phyloP scores from a whole-genome alignment of 1,284 basidiomycete species.

The Prillingera fragicola region DNA sequence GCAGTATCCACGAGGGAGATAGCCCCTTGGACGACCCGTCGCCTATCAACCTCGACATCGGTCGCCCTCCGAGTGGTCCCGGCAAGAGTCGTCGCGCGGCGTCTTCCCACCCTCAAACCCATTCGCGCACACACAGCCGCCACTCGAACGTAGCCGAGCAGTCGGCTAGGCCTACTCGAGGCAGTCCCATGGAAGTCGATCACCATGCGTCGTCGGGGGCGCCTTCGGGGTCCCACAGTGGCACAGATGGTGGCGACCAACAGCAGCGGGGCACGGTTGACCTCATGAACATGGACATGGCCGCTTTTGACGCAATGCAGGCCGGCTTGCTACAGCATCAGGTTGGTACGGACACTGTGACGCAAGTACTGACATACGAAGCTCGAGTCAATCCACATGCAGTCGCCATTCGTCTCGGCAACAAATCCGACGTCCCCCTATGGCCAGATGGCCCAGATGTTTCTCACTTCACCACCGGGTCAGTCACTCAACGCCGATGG shows the following conservation, averaged over 20 bases:
- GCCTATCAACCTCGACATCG: conserved; percentile 15
- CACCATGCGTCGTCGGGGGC: too few species aligned
- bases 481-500: conserved; percentile 5
- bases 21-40: conserved; percentile 17
- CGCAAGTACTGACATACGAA: too few species aligned
- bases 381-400: conserved; percentile 48
- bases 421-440: conserved; percentile 32
- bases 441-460: conserved; percentile 34
- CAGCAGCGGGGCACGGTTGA: too few species aligned
- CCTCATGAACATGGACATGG: conserved; percentile 6
- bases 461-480: conserved; percentile 29
- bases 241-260: too few species aligned
- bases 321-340: conserved; percentile 21
- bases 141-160: neutral
- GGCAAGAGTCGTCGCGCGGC: conserved; percentile 2
- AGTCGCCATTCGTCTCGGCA: conserved; percentile 42
- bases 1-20: neutral
- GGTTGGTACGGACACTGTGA: conserved; percentile 5
- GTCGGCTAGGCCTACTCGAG: neutral
- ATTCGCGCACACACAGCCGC: neutral
- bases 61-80: conserved; percentile 3
- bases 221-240: too few species aligned
- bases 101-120: neutral
- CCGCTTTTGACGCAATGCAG: conserved; percentile 18
- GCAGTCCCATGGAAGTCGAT: conserved; percentile 2